These are phyloP conservation scores for Yarrowia alimentaria DNA, from an alignment of 805 yeast genomes.

Conservation along the genomic window DNA sequence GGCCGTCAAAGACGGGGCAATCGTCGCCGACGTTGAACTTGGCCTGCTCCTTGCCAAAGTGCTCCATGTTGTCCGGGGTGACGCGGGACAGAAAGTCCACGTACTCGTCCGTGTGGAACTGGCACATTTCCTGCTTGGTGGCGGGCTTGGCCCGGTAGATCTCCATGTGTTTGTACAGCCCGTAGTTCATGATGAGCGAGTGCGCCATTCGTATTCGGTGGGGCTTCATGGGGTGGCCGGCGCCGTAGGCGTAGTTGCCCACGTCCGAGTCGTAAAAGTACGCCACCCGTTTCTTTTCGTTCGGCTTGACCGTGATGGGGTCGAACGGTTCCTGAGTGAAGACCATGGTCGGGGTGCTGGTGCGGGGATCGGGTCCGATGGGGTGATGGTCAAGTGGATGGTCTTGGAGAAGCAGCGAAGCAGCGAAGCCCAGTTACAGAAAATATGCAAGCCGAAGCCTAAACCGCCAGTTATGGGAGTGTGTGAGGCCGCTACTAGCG, in stretches of 20 bases:
- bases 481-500: too few relatives aligned
- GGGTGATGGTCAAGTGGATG: not conserved
- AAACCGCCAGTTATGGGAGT: too few relatives aligned
- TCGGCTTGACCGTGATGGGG: conserved; percentile 29
- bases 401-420: not conserved
- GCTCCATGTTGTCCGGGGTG: conserved; percentile 85
- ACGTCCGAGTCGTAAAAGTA: conserved; percentile 58
- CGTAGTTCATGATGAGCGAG: conserved; percentile 93
- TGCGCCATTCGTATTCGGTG: conserved; percentile 99
- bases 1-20: conserved; percentile 92
- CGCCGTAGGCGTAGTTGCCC: conserved; percentile 96
- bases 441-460: conserved; percentile 10
- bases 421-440: conserved; percentile 18
- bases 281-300: conserved; percentile 28
- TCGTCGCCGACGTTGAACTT: conserved; percentile 97
- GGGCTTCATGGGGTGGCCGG: conserved; percentile 99
- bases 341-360: conserved; percentile 17
- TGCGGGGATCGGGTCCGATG: not conserved
- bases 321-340: conserved; percentile 28
- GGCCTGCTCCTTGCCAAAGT: conserved; percentile 81
- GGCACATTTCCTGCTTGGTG: conserved; percentile 96
- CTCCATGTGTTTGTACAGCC: conserved; percentile 94
- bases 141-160: conserved; percentile 97
- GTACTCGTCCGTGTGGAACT: conserved; percentile 96
- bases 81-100: conserved; percentile 88